Conservation (phyloP, 2,329 filamentous ascomycete species). For the Colletotrichum brevisporum region DNA sequence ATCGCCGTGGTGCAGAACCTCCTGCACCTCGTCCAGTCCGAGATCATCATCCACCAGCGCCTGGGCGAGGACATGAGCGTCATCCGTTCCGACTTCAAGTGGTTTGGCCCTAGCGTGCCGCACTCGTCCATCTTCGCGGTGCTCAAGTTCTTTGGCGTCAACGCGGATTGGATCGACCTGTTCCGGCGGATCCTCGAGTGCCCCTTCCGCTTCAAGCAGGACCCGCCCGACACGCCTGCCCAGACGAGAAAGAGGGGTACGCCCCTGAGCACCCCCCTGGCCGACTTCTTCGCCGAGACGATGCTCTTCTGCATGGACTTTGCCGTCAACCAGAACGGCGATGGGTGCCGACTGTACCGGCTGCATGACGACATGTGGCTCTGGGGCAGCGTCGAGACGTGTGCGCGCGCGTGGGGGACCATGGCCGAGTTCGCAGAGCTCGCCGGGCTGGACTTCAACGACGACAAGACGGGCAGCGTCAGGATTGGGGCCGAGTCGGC, state of each 20-base stretch:
- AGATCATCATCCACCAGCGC: slow-evolving; percentile 65
- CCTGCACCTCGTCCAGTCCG: slow-evolving; percentile 69
- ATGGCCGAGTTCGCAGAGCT: slow-evolving; percentile 64
- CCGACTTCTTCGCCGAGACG: slow-evolving; percentile 68
- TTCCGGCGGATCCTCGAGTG: slow-evolving; percentile 67
- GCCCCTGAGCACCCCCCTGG: slow-evolving; percentile 69
- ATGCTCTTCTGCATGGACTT: slow-evolving; percentile 75
- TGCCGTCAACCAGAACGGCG: slow-evolving; percentile 68
- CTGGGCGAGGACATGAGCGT: slow-evolving; percentile 65
- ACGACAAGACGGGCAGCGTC: slow-evolving; percentile 69
- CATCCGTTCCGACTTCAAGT: slow-evolving; percentile 70
- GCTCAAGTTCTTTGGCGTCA: slow-evolving; percentile 68
- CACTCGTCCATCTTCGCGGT: slow-evolving; percentile 69
- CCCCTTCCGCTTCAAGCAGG: slow-evolving; percentile 65
- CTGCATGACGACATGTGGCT: slow-evolving; percentile 77
- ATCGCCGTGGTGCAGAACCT: slow-evolving; percentile 68
- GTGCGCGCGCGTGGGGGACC: slow-evolving; percentile 65
- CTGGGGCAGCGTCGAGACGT: slow-evolving; percentile 66
- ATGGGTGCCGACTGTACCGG: slow-evolving; percentile 68
- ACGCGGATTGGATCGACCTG: slow-evolving; percentile 65
- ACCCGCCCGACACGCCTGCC: slow-evolving; percentile 58
- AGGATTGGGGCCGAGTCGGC: slow-evolving; percentile 50
- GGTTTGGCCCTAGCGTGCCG: slow-evolving; percentile 70
- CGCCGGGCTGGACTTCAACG: slow-evolving; percentile 69
- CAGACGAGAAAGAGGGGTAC: slow-evolving; percentile 66